Evolutionary conservation across 2,329 filamentous ascomycete species (phyloP), one percentile per base, ranked within the genome.

Genomic region (Diaporthe sp.): DNA sequence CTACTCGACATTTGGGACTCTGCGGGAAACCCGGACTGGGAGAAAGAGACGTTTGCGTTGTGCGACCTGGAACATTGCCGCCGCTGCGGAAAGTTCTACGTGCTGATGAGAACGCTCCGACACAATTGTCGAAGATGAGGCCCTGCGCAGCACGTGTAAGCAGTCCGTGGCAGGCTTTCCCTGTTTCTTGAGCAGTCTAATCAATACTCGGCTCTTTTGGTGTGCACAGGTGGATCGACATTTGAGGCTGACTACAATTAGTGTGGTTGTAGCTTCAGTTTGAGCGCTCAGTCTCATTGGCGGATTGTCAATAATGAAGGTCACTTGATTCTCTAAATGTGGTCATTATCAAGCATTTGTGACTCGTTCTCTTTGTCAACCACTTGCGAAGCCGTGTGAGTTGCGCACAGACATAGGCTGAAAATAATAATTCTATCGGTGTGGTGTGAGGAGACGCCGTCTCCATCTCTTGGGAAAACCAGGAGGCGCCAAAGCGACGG

Each of bases 1-100:
- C 13, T 60, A 12, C 69, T 71, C 4, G 69, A 71, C 30, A 22
- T 61, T 4, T 52, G 69, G 69, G 69, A 71, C 57, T 58, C 69
- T 13, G 30, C 30, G 19, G 42, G 22, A 13, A 71, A 71, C 12
- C 69, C 69, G 22, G 33, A 38, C 10, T 71, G 69, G 69, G 69
- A 71, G n/a, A 5, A 52, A n/a, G 55, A 71, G 42, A 61, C 55
- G 28, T 71, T 71, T 61, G 55, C 69, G 2, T n/a, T 71, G 7
- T 71, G 69, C 42, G 55, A 71, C 38, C 33, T 71, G 42, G n/a
- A 35, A 35, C 42, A 50, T 7, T 71, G 69, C 25, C 22, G 25
- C 1, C 17, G 54, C 50, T 71, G 69, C 28, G 55, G 55, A 9
- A 50, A 61, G 4, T 71, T 38, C 45, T 71, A 52, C 22, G 55